A percentile compares a stretch with the other conserved stretches of the same genome.
Evolutionary conservation across 1,139 yeast species (phyloP).

Genomic region (Yamadazyma taylorii): DNA sequence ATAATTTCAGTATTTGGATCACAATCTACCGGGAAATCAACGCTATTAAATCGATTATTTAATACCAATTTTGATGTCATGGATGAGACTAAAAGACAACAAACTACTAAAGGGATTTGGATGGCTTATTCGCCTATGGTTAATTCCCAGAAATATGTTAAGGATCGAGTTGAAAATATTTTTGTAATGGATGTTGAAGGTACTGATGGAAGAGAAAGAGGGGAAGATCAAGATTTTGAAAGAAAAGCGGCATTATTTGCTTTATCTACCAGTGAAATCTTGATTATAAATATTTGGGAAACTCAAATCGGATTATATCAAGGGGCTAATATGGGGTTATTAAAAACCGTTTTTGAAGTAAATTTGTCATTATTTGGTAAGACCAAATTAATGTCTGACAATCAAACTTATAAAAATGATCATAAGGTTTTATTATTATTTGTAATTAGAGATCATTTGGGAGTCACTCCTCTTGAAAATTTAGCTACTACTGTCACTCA

Average conservation of each 20-base stretch:
- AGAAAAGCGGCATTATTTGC: conserved; percentile 96
- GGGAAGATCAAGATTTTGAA: conserved; percentile 98
- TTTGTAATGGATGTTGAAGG: conserved; percentile 97
- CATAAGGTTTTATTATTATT: conserved; percentile 79
- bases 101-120: conserved; percentile 97
- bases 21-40: conserved; percentile 95
- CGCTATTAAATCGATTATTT: conserved; percentile 80
- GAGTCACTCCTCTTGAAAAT: conserved; percentile 78
- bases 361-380: conserved; percentile 76
- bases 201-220: conserved; percentile 96
- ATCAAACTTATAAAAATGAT: conserved; percentile 21
- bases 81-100: conserved; percentile 80
- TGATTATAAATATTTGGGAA: conserved; percentile 95
- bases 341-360: conserved; percentile 95
- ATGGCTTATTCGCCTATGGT: conserved; percentile 60
- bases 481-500: conserved; percentile 65
- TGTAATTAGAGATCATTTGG: conserved; percentile 90
- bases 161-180: conserved; percentile 39
- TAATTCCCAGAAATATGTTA: conserved; percentile 27
- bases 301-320: conserved; percentile 95
- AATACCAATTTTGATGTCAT: conserved; percentile 89
- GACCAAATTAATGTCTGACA: conserved; percentile 29
- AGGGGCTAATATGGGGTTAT: conserved; percentile 95
- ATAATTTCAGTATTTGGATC: conserved; percentile 95
- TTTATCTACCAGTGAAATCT: conserved; percentile 83